Conservation (phyloP, 2,329 filamentous ascomycete genomes). For the Aciculosporium take region DNA sequence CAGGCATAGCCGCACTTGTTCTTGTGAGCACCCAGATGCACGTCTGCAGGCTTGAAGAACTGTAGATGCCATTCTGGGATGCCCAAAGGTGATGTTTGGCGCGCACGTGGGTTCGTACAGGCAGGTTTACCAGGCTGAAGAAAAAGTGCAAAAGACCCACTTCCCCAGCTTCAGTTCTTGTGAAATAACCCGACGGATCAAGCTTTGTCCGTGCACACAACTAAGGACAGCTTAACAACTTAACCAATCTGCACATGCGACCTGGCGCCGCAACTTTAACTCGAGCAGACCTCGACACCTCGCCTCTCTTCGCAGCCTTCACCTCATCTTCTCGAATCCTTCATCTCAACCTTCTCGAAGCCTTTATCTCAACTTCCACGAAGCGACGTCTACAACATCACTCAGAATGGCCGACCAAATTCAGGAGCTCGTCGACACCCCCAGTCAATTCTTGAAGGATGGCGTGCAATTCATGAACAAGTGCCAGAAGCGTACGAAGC, state of each 20-base stretch:
- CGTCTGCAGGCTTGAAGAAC: too few species aligned
- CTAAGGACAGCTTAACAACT: constrained; percentile 6
- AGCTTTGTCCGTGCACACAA: constrained; percentile 4
- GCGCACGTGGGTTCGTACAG: too few species aligned
- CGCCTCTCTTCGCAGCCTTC: not conserved
- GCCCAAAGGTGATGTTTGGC: too few species aligned
- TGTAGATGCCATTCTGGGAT: too few species aligned
- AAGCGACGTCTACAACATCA: too few species aligned
- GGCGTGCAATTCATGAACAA: constrained; percentile 48
- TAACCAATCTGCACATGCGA: not conserved
- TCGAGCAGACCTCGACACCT: not conserved
- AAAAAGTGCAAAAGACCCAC: too few species aligned
- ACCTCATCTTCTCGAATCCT: not conserved
- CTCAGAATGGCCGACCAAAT: constrained; percentile 49
- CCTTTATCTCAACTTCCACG: not conserved
- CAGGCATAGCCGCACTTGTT: too few species aligned
- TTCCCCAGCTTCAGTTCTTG: too few species aligned
- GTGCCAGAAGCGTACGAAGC: constrained; percentile 47
- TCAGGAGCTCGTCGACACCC: constrained; percentile 56
- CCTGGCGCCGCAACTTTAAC: not conserved
- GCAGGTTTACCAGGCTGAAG: too few species aligned
- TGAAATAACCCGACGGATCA: too few species aligned
- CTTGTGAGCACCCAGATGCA: too few species aligned
- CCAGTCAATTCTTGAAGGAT: constrained; percentile 48
- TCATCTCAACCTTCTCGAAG: not conserved